These are phyloP conservation scores for Colletotrichum higginsianum DNA, from an alignment of 2,329 filamentous ascomycete species.

Conservation along the genomic window DNA sequence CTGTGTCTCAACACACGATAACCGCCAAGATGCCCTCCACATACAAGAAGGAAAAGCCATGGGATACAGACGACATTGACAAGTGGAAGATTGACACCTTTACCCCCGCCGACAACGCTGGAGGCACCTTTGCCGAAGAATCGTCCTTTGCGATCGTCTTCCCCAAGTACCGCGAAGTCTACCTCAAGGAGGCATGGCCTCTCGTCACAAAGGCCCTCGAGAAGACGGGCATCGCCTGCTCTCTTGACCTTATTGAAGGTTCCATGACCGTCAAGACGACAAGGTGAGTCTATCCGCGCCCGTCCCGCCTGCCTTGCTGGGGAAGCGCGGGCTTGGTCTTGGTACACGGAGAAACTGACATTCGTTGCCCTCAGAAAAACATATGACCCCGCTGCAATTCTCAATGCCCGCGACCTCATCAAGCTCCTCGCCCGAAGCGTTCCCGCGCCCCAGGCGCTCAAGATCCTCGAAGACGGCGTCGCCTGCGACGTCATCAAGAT, in stretches of 20 bases:
- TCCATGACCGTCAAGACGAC: slow-evolving; percentile 98
- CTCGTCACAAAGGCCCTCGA: slow-evolving; percentile 89
- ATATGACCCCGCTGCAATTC: slow-evolving; percentile 90
- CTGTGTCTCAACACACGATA: slow-evolving; percentile 16
- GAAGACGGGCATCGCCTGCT: slow-evolving; percentile 90
- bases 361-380: slow-evolving; percentile 72
- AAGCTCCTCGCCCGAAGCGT: slow-evolving; percentile 93
- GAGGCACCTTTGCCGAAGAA: slow-evolving; percentile 91
- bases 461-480: slow-evolving; percentile 92
- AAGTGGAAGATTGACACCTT: slow-evolving; percentile 96
- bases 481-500: slow-evolving; percentile 98
- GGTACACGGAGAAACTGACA: slow-evolving; percentile 13
- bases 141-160: slow-evolving; percentile 91
- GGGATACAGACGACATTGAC: slow-evolving; percentile 97
- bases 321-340: background rate
- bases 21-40: slow-evolving; percentile 81
- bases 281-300: slow-evolving; percentile 69
- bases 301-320: slow-evolving; percentile 60
- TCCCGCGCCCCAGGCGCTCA: slow-evolving; percentile 91
- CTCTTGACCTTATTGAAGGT: slow-evolving; percentile 93
- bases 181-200: slow-evolving; percentile 94
- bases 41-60: slow-evolving; percentile 90
- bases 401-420: slow-evolving; percentile 95
- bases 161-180: slow-evolving; percentile 96
- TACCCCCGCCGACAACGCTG: slow-evolving; percentile 86